Evolutionary conservation across 179 eudicot genomes (phyloP), one percentile per base, ranked within the genome.

Genomic region (Silene coronaria): DNA sequence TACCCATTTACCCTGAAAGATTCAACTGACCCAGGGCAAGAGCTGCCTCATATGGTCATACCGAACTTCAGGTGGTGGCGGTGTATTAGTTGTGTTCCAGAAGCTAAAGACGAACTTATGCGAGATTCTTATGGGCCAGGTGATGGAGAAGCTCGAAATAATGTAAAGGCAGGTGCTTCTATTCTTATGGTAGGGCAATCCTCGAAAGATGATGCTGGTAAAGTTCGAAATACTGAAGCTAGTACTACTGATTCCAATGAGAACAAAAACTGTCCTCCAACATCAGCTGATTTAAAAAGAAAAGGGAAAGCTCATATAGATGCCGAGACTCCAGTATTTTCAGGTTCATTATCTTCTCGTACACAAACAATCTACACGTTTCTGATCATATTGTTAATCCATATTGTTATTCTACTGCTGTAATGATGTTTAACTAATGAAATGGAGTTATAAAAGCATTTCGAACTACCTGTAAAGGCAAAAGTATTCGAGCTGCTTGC

Each of bases 31-130:
- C 61, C 71, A 2, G 23, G 14, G 24, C 24, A 71, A 19, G 83
- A 82, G 75, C 78, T 81, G 72, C 86, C 86, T 72, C 84, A 79
- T 42, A 77, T 84, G 78, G 75, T 61, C 26, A 57, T 81, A 48
- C 85, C 77, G n/a, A 74, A 60, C 27, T 84, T 81, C 75, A 71
- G 66, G 67, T 79, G 83, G 80, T 81, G 85, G 87, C 62, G 69
- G 51, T 84, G 87, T 69, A 61, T 1, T n/a, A 62, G 81, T 36
- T 76, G 85, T 68, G 75, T 74, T 34, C 81, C 79, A 38, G 79
- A 66, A 72, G 69, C 74, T 27, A 26, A 46, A 26, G 48, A 6
- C 6, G 36, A 61, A 7, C 66, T 66, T 67, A 14, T n/a, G 51
- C 59, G 71, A 22, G 72, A 34, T 51, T 57, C 75, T 2, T 14